Conservation (phyloP, 2,329 filamentous ascomycete species). For the Claviceps purpurea region DNA sequence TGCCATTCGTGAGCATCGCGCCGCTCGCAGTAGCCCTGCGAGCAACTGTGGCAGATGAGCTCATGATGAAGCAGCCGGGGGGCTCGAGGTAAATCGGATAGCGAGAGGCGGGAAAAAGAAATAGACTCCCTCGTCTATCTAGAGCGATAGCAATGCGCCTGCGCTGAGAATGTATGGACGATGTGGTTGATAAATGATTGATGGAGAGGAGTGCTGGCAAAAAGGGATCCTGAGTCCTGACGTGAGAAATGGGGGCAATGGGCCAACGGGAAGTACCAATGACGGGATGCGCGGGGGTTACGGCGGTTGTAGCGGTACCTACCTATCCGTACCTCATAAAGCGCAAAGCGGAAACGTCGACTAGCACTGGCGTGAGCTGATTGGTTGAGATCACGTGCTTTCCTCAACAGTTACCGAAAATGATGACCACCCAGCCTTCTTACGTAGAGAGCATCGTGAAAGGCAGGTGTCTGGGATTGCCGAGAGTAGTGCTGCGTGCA, state of each 20-base stretch:
- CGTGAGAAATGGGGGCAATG: not conserved
- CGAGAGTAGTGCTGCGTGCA: no score
- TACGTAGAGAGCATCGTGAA: no score
- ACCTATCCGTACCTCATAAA: not conserved
- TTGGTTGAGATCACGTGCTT: not conserved
- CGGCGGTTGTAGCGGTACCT: not conserved
- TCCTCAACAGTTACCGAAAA: not conserved
- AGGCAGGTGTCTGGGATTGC: no score
- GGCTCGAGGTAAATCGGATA: not conserved
- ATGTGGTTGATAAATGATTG: not conserved
- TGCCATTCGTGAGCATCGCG: slow-evolving; percentile 37
- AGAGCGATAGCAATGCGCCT: slow-evolving; percentile 1
- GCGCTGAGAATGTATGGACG: not conserved
- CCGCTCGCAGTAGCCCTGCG: slow-evolving; percentile 40
- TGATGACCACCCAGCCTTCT: no score
- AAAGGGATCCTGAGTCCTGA: not conserved
- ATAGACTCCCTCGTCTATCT: not conserved
- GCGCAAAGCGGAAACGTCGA: not conserved
- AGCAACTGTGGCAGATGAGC: slow-evolving; percentile 42
- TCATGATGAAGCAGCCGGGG: slow-evolving; percentile 27
- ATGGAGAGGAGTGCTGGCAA: not conserved
- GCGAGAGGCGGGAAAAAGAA: not conserved
- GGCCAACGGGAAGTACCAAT: slow-evolving; percentile 3
- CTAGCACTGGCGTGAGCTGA: not conserved
- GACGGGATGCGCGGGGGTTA: not conserved